phyloP scores from a whole-genome alignment of 1,284 basidiomycete species.

The Melanopsichium pennsylvanicum region DNA sequence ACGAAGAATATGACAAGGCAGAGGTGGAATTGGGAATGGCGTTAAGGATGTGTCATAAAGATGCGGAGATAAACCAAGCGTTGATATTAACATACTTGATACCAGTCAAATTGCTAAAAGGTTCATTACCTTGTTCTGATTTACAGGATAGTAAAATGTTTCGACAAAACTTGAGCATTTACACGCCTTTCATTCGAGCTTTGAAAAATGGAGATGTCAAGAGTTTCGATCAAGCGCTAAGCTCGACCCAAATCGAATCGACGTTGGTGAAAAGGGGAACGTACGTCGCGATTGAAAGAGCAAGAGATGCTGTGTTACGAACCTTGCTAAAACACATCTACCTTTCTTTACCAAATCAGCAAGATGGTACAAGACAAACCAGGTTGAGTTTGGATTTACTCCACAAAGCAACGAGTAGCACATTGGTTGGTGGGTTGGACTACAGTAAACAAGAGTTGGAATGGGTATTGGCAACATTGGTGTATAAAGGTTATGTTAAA shows the following conservation, averaged over 20 bases:
- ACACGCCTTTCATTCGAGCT: slow-evolving; percentile 79
- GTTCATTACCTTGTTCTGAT: slow-evolving; percentile 77
- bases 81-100: slow-evolving; percentile 89
- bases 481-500: slow-evolving; percentile 87
- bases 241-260: slow-evolving; percentile 70
- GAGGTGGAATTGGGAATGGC: slow-evolving; percentile 83
- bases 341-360: slow-evolving; percentile 63
- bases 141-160: too few relatives aligned
- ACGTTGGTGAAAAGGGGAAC: slow-evolving; percentile 82
- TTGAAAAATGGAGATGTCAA: slow-evolving; percentile 80
- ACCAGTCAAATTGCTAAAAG: slow-evolving; percentile 84
- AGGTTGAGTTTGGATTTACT: slow-evolving; percentile 38
- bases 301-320: slow-evolving; percentile 83
- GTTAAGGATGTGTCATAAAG: slow-evolving; percentile 78
- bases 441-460: slow-evolving; percentile 81
- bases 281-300: slow-evolving; percentile 85
- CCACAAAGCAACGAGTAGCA: slow-evolving; percentile 24
- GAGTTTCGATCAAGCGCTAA: slow-evolving; percentile 78
- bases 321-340: slow-evolving; percentile 86
- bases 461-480: slow-evolving; percentile 87
- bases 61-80: slow-evolving; percentile 78
- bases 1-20: slow-evolving; percentile 81
- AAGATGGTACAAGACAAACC: slow-evolving; percentile 10
- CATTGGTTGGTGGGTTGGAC: slow-evolving; percentile 37
- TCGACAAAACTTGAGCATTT: slow-evolving; percentile 78